phyloP scores from a whole-genome alignment of 345 rosid genomes.

The Salix exigua region DNA sequence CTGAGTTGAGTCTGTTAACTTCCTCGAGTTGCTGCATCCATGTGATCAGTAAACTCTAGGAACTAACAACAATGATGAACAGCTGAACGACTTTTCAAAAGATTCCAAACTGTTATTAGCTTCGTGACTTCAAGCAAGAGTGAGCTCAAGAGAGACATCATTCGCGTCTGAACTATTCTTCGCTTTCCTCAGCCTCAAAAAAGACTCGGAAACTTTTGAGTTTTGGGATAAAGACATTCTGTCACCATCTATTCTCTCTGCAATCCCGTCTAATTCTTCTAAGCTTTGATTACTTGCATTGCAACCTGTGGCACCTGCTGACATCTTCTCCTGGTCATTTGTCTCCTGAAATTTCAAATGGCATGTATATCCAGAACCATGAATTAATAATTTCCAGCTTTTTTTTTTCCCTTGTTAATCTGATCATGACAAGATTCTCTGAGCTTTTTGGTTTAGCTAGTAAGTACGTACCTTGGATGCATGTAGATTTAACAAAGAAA shows the following conservation, averaged over 20 bases:
- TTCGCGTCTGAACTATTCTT: constrained; percentile 8
- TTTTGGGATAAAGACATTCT: constrained; percentile 7
- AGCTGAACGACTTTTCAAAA: not conserved
- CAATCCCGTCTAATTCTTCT: constrained; percentile 8
- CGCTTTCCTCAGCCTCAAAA: constrained; percentile 17
- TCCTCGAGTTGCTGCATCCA: not conserved
- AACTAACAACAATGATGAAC: not conserved
- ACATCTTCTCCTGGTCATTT: not conserved
- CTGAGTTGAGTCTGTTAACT: not conserved
- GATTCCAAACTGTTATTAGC: not conserved
- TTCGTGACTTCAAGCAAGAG: constrained; percentile 32
- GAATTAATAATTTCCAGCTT: not conserved
- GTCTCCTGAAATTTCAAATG: not conserved
- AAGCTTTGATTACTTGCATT: not conserved
- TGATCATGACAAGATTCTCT: not conserved
- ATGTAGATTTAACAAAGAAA: too few species aligned
- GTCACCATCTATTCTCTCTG: constrained; percentile 13
- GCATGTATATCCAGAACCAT: not conserved
- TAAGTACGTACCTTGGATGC: too few species aligned
- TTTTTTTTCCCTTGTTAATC: too few species aligned
- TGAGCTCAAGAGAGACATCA: constrained; percentile 42
- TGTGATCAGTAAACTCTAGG: not conserved
- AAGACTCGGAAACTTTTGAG: constrained; percentile 1
- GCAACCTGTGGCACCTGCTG: not conserved
- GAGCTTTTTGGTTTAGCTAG: too few species aligned